These are phyloP conservation scores for Starmerella kuoi DNA, from an alignment of 805 yeast genomes.

Conservation along the genomic window DNA sequence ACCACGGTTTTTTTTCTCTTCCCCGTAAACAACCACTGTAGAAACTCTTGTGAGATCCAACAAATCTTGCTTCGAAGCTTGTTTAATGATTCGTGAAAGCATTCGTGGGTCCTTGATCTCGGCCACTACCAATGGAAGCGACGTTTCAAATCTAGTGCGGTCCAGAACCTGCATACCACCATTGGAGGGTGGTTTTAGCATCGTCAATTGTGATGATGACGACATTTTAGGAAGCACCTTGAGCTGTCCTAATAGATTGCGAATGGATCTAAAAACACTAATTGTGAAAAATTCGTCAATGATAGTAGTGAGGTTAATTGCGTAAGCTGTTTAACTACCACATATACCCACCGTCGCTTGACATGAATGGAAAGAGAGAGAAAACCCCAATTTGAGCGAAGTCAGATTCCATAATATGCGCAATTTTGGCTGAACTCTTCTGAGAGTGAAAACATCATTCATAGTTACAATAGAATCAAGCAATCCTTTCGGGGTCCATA, in stretches of 20 bases:
- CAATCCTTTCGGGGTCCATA: too few relatives aligned
- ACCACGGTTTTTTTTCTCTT: conserved; percentile 32
- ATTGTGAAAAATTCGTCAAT: neutral
- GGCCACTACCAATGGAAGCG: conserved; percentile 55
- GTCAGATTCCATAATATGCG: too few relatives aligned
- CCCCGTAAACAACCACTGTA: conserved; percentile 43
- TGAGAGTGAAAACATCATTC: too few relatives aligned
- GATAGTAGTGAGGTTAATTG: too few relatives aligned
- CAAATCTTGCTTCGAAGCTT: conserved; percentile 42
- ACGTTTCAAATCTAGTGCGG: conserved; percentile 45
- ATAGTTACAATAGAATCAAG: too few relatives aligned
- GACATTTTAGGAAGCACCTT: neutral
- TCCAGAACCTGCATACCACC: conserved; percentile 56
- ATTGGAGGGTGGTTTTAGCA: conserved; percentile 49
- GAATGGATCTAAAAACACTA: neutral
- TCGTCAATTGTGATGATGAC: neutral
- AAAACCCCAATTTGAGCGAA: too few relatives aligned
- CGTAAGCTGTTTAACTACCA: too few relatives aligned
- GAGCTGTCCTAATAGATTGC: neutral
- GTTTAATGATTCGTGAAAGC: conserved; percentile 51
- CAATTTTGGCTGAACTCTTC: too few relatives aligned
- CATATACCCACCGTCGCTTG: too few relatives aligned
- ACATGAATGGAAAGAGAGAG: too few relatives aligned
- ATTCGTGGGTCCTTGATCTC: conserved; percentile 51
- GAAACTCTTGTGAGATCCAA: conserved; percentile 58